Percentiles rank a stretch among this genome's conserved stretches.
Conservation (phyloP, 192 early-diverging fungal species). For the Endogone sp. region DNA sequence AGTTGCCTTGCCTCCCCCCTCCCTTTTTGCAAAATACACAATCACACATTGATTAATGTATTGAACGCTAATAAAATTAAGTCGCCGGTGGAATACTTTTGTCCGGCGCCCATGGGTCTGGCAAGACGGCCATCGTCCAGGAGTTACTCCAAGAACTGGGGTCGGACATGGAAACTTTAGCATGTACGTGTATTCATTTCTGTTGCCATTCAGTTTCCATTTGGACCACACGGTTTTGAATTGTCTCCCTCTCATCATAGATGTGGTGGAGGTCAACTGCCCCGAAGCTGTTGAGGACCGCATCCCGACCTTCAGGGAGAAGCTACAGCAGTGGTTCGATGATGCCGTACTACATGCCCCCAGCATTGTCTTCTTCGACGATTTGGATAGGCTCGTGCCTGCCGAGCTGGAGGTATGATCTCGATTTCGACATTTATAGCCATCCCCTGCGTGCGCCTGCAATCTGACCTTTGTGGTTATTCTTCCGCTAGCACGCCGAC, state of each 20-base stretch:
- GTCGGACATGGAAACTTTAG: constrained; percentile 35
- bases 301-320: constrained; percentile 54
- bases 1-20: neutral
- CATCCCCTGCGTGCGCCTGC: constrained; percentile 14
- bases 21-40: too few species aligned
- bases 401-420: constrained; percentile 64
- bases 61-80: too few species aligned
- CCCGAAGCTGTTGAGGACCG: constrained; percentile 55
- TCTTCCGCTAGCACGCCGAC: constrained; percentile 60
- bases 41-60: too few species aligned
- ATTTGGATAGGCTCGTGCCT: constrained; percentile 69
- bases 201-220: too few species aligned
- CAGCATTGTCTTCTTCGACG: constrained; percentile 70
- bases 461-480: too few species aligned
- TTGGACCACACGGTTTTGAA: neutral
- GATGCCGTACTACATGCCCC: constrained; percentile 68
- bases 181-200: constrained; percentile 43
- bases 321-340: constrained; percentile 54
- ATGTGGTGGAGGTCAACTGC: constrained; percentile 49
- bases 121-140: constrained; percentile 66
- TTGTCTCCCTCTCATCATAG: constrained; percentile 21
- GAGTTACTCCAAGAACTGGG: constrained; percentile 39
- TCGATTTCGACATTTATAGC: too few species aligned
- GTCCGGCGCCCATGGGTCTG: constrained; percentile 69
- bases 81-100: constrained; percentile 57